phyloP scores from a whole-genome alignment of 2,329 filamentous ascomycete species.

The Hymenoscyphus salicellus region DNA sequence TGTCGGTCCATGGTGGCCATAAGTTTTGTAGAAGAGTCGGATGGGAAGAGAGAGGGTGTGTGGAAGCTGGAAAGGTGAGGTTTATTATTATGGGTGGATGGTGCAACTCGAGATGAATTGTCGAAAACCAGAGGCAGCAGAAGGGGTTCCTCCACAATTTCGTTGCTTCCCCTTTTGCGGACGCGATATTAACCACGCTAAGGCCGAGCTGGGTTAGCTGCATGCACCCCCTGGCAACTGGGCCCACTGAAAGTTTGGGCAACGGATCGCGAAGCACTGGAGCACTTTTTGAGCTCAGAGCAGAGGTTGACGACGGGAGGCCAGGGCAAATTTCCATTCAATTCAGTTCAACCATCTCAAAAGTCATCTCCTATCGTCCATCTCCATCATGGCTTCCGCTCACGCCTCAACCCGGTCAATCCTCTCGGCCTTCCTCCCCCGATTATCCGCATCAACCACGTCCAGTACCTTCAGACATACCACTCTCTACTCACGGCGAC shows the following conservation, averaged over 20 bases:
- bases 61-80: constrained; percentile 6
- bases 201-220: constrained; percentile 1
- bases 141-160: constrained; percentile 29
- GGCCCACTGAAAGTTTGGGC: constrained; percentile 7
- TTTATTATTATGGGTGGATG: constrained; percentile 10
- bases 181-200: constrained; percentile 13
- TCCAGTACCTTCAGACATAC: constrained; percentile 44
- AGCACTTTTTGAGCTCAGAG: constrained; percentile 5
- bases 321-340: not conserved
- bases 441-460: constrained; percentile 45
- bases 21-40: constrained; percentile 17
- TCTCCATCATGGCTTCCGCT: constrained; percentile 45
- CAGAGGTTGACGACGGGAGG: not conserved
- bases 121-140: constrained; percentile 22
- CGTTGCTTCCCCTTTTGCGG: constrained; percentile 19
- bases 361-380: not conserved
- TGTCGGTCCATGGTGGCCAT: constrained; percentile 37
- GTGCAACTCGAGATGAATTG: constrained; percentile 16
- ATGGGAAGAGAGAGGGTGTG: constrained; percentile 13
- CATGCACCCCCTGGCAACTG: not conserved
- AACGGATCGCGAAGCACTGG: not conserved
- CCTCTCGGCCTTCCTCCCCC: constrained; percentile 53
- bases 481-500: constrained; percentile 45
- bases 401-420: constrained; percentile 42
- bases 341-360: not conserved